Evolutionary conservation across 345 rosid species (phyloP).

Genomic region (Anastatica hierochuntica): DNA sequence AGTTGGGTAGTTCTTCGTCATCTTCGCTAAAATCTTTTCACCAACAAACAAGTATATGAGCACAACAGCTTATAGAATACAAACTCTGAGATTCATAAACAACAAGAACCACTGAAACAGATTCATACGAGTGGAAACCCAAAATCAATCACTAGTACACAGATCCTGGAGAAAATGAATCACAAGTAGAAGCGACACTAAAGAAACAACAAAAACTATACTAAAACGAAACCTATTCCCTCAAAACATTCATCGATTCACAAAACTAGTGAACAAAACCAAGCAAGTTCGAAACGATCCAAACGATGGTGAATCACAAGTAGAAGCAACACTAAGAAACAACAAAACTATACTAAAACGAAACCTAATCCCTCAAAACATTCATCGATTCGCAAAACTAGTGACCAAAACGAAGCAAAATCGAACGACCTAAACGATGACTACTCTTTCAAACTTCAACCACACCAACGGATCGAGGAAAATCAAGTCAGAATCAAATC

Average conservation of each 20-base stretch:
- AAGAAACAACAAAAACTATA: background rate
- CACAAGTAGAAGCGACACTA: background rate
- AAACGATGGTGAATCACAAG: too few species aligned
- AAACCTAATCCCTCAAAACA: background rate
- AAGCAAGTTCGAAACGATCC: background rate
- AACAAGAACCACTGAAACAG: background rate
- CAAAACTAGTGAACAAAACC: background rate
- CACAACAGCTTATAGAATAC: background rate
- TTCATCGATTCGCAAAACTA: background rate
- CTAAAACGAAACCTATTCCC: background rate
- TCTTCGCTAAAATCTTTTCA: slow-evolving; percentile 26
- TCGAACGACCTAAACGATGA: too few species aligned
- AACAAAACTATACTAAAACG: too few species aligned
- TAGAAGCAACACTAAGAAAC: too few species aligned
- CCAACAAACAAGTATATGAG: background rate
- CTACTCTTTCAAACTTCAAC: slow-evolving; percentile 1
- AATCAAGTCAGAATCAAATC: background rate
- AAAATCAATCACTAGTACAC: background rate
- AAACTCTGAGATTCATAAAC: background rate
- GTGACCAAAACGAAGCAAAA: too few species aligned
- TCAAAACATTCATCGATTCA: background rate
- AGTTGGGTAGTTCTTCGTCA: slow-evolving; percentile 76
- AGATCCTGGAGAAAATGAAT: background rate
- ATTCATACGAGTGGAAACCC: background rate
- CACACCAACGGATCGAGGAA: background rate